A percentile compares a stretch with the other conserved stretches of the same genome.
These are phyloP conservation scores for Clarireedia paspali DNA, from an alignment of 2,329 filamentous ascomycete species.

Conservation along the genomic window DNA sequence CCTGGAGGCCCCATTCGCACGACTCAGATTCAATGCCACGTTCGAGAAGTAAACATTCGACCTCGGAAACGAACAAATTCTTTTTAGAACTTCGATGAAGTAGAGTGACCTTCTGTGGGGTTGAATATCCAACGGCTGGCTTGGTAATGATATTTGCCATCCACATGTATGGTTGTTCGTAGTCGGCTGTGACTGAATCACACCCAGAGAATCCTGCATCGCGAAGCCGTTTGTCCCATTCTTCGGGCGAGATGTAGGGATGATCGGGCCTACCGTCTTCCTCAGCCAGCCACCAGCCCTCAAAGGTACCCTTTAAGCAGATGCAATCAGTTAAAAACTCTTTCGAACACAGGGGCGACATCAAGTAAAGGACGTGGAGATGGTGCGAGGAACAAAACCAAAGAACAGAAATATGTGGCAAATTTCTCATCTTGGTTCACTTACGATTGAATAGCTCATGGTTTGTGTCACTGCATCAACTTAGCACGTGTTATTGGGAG, in stretches of 20 bases:
- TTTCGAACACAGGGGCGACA: not conserved
- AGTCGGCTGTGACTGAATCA: constrained; percentile 22
- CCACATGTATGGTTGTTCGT: constrained; percentile 16
- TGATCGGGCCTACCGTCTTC: constrained; percentile 21
- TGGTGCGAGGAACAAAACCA: not conserved
- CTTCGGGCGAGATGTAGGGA: constrained; percentile 20
- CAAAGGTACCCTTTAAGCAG: not conserved
- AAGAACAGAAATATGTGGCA: not conserved
- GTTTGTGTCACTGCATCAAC: not conserved
- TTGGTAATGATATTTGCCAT: constrained; percentile 18
- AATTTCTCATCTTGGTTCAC: not conserved
- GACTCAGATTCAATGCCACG: not conserved
- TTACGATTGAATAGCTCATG: not conserved
- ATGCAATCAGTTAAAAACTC: not conserved
- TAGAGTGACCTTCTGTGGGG: constrained; percentile 2
- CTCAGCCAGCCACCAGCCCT: constrained; percentile 17
- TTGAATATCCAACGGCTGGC: not conserved
- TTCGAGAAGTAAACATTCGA: not conserved
- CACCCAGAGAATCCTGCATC: constrained; percentile 28
- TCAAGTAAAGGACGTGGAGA: not conserved
- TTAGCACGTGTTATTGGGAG: not conserved
- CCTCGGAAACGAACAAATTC: not conserved
- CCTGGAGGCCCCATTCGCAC: not conserved
- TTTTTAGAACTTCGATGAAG: not conserved
- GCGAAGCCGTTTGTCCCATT: constrained; percentile 25